phyloP scores from a whole-genome alignment of 805 yeast genomes.

The Candida ponderosae region DNA sequence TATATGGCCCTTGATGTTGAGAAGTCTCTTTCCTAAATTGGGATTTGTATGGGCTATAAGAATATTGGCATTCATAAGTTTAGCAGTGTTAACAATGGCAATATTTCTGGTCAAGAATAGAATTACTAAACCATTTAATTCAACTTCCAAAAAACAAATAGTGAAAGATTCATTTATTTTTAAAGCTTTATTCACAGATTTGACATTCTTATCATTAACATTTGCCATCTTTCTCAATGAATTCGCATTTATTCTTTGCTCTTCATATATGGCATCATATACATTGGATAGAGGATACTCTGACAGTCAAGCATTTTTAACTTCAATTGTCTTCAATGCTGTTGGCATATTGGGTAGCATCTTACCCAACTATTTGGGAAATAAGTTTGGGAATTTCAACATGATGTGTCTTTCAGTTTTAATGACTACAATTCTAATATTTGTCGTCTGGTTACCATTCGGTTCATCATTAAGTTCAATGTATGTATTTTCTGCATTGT shows the following conservation, averaged over 20 bases:
- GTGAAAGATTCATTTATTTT: conserved; percentile 24
- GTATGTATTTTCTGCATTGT: conserved; percentile 34
- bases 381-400: conserved; percentile 39
- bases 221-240: conserved; percentile 36
- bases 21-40: conserved; percentile 31
- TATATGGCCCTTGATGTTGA: conserved; percentile 45
- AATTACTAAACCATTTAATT: conserved; percentile 3
- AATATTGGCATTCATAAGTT: conserved; percentile 29
- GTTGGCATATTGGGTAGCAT: conserved; percentile 36
- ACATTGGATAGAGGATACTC: conserved; percentile 36
- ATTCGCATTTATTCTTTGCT: conserved; percentile 32
- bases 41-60: conserved; percentile 59
- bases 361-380: conserved; percentile 31
- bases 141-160: conserved; percentile 12
- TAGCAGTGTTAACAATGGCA: conserved; percentile 13
- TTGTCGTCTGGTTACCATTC: conserved; percentile 31
- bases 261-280: conserved; percentile 42
- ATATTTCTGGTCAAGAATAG: conserved; percentile 28
- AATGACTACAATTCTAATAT: conserved; percentile 24
- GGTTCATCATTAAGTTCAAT: conserved; percentile 23
- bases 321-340: conserved; percentile 34
- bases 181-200: conserved; percentile 28
- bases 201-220: conserved; percentile 30
- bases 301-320: conserved; percentile 31
- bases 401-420: conserved; percentile 28